These are phyloP conservation scores for Paecilomyces formosus DNA, from an alignment of 2,329 filamentous ascomycete genomes.

Conservation along the genomic window DNA sequence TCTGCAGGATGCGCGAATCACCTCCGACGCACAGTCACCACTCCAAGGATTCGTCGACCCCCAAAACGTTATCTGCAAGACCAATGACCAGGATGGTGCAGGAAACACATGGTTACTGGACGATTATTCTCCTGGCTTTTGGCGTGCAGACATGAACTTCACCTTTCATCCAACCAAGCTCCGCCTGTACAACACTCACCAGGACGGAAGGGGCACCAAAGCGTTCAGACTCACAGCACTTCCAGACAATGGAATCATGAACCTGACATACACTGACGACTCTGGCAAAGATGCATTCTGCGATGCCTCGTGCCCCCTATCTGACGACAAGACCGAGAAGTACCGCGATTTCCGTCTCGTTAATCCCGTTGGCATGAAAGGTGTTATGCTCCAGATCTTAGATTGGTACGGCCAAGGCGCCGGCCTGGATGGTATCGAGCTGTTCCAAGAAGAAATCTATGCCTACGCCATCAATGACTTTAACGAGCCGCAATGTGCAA, in stretches of 20 bases:
- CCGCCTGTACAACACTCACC: constrained; percentile 78
- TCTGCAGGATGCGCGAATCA: constrained; percentile 68
- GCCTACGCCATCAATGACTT: constrained; percentile 79
- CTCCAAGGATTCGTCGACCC: constrained; percentile 66
- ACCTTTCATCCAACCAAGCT: constrained; percentile 82
- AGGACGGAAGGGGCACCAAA: constrained; percentile 77
- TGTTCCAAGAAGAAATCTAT: constrained; percentile 79
- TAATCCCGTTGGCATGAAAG: constrained; percentile 78
- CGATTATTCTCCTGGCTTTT: constrained; percentile 69
- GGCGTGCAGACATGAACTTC: constrained; percentile 76
- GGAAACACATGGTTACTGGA: constrained; percentile 76
- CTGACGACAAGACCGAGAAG: constrained; percentile 54
- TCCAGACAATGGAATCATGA: constrained; percentile 88
- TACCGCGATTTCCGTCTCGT: constrained; percentile 92
- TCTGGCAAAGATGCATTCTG: constrained; percentile 64
- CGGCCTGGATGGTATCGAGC: constrained; percentile 75
- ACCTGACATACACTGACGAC: constrained; percentile 78
- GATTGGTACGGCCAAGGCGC: constrained; percentile 81
- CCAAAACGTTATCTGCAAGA: constrained; percentile 74
- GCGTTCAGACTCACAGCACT: constrained; percentile 80
- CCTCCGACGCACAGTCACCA: constrained; percentile 53
- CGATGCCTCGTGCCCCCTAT: constrained; percentile 78
- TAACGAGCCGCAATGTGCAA: constrained; percentile 78
- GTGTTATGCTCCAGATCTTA: constrained; percentile 76
- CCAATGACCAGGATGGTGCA: constrained; percentile 55